Conservation (phyloP, 2,329 filamentous ascomycete genomes). For the Aspergillus texensis region DNA sequence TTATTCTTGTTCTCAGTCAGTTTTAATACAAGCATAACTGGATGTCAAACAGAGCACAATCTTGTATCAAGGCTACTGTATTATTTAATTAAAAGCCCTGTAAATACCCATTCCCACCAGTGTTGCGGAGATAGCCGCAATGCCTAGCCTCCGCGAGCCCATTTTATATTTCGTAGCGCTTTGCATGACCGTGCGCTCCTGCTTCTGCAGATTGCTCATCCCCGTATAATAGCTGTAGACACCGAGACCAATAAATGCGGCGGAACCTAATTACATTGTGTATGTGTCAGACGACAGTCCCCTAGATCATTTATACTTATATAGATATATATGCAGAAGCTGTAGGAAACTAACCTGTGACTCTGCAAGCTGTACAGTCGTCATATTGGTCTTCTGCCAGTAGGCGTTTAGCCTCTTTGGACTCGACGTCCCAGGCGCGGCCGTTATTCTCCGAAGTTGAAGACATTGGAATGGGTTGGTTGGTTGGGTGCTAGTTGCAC, state of each 20-base stretch:
- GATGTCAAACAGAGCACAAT: neutral
- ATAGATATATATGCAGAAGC: neutral
- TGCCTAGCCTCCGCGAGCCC: slow-evolving; percentile 68
- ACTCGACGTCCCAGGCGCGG: slow-evolving; percentile 52
- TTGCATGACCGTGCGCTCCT: slow-evolving; percentile 63
- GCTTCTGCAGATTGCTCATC: slow-evolving; percentile 68
- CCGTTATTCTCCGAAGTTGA: slow-evolving; percentile 45
- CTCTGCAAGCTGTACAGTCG: slow-evolving; percentile 71
- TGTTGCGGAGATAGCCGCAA: slow-evolving; percentile 67
- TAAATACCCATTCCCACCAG: slow-evolving; percentile 72
- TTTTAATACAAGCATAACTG: neutral
- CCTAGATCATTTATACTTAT: neutral
- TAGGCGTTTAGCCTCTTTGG: slow-evolving; percentile 64
- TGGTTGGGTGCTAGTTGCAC: neutral
- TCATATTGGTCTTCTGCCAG: slow-evolving; percentile 48
- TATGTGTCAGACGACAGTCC: slow-evolving; percentile 14
- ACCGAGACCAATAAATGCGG: slow-evolving; percentile 74
- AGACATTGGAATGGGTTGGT: slow-evolving; percentile 41
- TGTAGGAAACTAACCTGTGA: slow-evolving; percentile 62
- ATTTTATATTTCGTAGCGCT: slow-evolving; percentile 74
- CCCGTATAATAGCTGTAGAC: slow-evolving; percentile 78
- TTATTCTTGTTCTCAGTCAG: neutral
- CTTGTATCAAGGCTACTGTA: neutral
- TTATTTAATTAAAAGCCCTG: slow-evolving; percentile 61
- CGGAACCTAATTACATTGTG: slow-evolving; percentile 59